Conservation (phyloP, 2,329 filamentous ascomycete genomes). For the Colletotrichum scovillei region DNA sequence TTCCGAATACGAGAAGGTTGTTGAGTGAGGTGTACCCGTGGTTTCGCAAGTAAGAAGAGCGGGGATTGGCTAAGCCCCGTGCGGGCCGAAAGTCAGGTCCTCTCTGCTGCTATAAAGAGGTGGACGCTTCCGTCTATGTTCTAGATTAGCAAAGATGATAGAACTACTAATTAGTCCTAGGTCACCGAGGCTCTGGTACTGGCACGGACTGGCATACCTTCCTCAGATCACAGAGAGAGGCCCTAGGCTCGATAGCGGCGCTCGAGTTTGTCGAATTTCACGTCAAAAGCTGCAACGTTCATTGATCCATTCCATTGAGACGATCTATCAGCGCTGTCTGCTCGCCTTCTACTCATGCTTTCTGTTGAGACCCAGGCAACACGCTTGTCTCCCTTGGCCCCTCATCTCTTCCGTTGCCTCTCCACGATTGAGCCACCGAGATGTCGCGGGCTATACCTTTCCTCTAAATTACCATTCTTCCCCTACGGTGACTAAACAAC, state of each 20-base stretch:
- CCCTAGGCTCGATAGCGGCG: neutral
- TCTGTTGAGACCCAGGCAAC: conserved; percentile 13
- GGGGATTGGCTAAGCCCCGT: neutral
- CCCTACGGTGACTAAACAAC: conserved; percentile 31
- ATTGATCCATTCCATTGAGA: conserved; percentile 34
- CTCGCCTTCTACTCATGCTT: conserved; percentile 14
- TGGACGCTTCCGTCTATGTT: neutral
- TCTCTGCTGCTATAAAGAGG: neutral
- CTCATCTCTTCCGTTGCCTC: neutral
- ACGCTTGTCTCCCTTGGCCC: conserved; percentile 5
- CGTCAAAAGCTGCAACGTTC: neutral
- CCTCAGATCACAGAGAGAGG: neutral
- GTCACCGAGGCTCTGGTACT: too few relatives aligned
- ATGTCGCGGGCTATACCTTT: conserved; percentile 21
- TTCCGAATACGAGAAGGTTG: conserved; percentile 29
- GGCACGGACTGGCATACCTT: too few relatives aligned
- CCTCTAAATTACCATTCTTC: conserved; percentile 33
- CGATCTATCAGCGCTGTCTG: conserved; percentile 32
- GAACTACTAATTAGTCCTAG: too few relatives aligned
- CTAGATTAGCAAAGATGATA: too few relatives aligned
- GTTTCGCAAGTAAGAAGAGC: neutral
- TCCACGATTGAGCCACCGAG: conserved; percentile 11
- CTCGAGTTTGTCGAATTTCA: neutral
- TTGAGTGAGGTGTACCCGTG: neutral
- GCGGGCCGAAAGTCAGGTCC: neutral